Evolutionary conservation across 2,329 filamentous ascomycete genomes (phyloP).

Genomic region (Teratosphaeriaceae sp.): DNA sequence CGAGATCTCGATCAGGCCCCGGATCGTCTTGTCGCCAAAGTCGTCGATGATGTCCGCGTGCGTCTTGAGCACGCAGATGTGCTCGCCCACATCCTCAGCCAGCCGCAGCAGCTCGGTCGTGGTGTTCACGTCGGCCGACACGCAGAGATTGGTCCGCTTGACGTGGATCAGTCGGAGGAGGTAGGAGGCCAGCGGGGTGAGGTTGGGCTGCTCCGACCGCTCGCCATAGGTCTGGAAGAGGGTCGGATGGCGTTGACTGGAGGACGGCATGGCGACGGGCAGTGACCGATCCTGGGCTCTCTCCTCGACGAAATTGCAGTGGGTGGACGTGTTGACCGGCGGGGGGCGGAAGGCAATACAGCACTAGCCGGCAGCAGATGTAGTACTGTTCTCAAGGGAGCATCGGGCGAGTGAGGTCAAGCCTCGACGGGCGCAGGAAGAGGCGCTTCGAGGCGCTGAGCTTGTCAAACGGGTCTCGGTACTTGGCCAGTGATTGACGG

Average conservation of each 20-base stretch:
- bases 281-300: background rate
- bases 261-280: constrained; percentile 9
- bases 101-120: constrained; percentile 49
- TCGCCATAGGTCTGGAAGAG: constrained; percentile 38
- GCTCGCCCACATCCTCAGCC: constrained; percentile 53
- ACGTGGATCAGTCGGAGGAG: constrained; percentile 43
- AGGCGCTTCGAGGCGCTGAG: background rate
- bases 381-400: no score
- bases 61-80: constrained; percentile 55
- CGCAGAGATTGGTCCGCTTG: constrained; percentile 47
- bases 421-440: background rate
- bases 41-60: constrained; percentile 57
- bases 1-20: constrained; percentile 42
- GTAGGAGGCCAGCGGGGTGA: constrained; percentile 41
- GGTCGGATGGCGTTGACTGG: constrained; percentile 30
- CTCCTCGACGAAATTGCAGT: no score
- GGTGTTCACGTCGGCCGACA: constrained; percentile 52
- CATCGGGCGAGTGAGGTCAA: background rate
- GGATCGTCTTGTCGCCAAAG: constrained; percentile 50
- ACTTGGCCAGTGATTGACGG: background rate
- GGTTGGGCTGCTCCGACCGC: constrained; percentile 37
- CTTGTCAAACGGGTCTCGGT: background rate
- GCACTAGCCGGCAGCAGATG: no score
- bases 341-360: no score
- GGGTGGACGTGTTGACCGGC: no score